phyloP scores from a whole-genome alignment of 495 filamentous ascomycete species.

The Penicillium samsonianum region DNA sequence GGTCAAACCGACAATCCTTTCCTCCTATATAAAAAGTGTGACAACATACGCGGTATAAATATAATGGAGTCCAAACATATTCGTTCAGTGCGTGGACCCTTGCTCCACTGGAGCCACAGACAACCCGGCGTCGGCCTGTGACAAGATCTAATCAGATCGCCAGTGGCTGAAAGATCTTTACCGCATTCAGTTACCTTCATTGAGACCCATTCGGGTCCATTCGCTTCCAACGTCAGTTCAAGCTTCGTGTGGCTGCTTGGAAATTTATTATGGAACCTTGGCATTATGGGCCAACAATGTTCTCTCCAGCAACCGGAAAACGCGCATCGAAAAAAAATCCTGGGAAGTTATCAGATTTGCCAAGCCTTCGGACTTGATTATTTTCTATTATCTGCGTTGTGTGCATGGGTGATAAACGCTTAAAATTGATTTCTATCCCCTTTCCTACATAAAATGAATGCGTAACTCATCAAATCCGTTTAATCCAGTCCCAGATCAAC shows the following conservation, averaged over 20 bases:
- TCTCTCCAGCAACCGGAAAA: slow-evolving; percentile 2
- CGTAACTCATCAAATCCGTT: too few relatives aligned
- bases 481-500: too few relatives aligned
- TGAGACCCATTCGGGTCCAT: neutral
- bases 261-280: slow-evolving; percentile 17
- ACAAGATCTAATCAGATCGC: slow-evolving; percentile 21
- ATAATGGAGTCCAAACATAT: slow-evolving; percentile 5
- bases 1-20: slow-evolving; percentile 12
- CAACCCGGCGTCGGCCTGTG: slow-evolving; percentile 6
- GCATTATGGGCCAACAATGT: neutral
- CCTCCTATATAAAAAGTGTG: neutral
- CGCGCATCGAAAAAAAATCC: neutral
- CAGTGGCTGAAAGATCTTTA: slow-evolving; percentile 7
- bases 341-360: slow-evolving; percentile 16
- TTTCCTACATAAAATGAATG: slow-evolving; percentile 2
- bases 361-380: neutral
- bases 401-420: too few relatives aligned
- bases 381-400: neutral
- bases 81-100: neutral
- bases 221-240: slow-evolving; percentile 11
- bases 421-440: neutral
- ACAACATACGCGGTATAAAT: neutral
- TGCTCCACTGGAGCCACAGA: slow-evolving; percentile 6
- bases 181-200: neutral
- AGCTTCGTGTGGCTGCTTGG: slow-evolving; percentile 18